Conservation (phyloP, 306 rosid species). For the Crataegus laevigata region DNA sequence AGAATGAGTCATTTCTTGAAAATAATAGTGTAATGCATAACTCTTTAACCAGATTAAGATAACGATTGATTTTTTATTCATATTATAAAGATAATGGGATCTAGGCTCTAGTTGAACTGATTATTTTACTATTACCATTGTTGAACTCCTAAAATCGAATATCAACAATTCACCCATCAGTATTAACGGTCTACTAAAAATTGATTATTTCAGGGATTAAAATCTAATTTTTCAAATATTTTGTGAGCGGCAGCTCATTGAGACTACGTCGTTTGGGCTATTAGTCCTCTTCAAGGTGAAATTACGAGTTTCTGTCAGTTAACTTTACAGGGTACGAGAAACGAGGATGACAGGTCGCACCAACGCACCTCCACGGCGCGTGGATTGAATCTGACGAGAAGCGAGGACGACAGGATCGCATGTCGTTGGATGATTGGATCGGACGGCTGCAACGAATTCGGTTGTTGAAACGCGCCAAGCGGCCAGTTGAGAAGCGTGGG, state of each 20-base stretch:
- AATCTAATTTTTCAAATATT: too few species aligned
- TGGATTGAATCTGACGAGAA: not conserved
- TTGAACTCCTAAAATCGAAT: too few species aligned
- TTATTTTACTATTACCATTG: not conserved
- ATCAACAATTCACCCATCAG: too few species aligned
- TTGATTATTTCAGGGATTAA: too few species aligned
- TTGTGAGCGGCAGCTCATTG: not conserved
- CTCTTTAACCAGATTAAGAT: too few species aligned
- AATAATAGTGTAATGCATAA: too few species aligned
- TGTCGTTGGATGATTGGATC: not conserved
- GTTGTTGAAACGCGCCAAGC: not conserved
- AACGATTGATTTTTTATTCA: too few species aligned
- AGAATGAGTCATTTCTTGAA: too few species aligned
- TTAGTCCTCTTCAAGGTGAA: too few species aligned
- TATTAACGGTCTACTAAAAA: too few species aligned
- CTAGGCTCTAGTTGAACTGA: not conserved
- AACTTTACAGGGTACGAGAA: constrained; percentile 12
- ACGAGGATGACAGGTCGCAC: not conserved
- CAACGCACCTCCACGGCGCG: not conserved
- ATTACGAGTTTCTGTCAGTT: not conserved
- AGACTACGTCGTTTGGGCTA: not conserved
- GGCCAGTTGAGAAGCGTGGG: not conserved
- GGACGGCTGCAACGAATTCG: not conserved
- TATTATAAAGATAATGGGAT: too few species aligned
- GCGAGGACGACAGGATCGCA: too few species aligned